Percentiles rank a stretch among this genome's conserved stretches.
phyloP scores from a whole-genome alignment of 2,329 filamentous ascomycete species.

The Aspergillus amoenus region DNA sequence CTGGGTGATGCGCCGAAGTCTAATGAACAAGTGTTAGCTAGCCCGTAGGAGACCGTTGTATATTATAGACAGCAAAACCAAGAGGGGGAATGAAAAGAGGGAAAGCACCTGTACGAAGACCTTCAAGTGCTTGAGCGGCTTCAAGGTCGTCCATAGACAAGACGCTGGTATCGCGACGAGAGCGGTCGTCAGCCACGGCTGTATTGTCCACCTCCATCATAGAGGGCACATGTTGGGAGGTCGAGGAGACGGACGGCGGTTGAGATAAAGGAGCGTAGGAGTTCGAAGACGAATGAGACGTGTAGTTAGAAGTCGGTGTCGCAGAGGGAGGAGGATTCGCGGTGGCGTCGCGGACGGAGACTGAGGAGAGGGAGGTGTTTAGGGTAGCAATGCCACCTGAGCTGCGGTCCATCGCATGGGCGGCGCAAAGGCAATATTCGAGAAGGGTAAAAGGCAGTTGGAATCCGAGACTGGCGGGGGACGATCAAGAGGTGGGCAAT shows the following conservation, averaged over 20 bases:
- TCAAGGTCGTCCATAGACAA: slow-evolving; percentile 51
- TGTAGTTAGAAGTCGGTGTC: slow-evolving; percentile 8
- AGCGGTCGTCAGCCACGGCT: slow-evolving; percentile 37
- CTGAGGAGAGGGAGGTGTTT: slow-evolving; percentile 16
- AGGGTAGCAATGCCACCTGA: slow-evolving; percentile 18
- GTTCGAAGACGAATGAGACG: slow-evolving; percentile 16
- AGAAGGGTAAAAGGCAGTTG: background rate
- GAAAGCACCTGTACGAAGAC: slow-evolving; percentile 66
- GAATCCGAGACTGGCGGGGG: slow-evolving; percentile 4
- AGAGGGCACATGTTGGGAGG: slow-evolving; percentile 28
- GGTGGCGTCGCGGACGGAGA: slow-evolving; percentile 18
- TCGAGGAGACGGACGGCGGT: slow-evolving; percentile 14
- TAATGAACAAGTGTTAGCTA: slow-evolving; percentile 28
- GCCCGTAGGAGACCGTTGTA: background rate
- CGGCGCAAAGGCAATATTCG: slow-evolving; percentile 9
- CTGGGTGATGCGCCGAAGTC: slow-evolving; percentile 68
- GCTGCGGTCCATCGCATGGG: slow-evolving; percentile 19
- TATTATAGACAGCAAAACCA: background rate
- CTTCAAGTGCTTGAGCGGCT: slow-evolving; percentile 73
- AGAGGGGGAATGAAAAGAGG: background rate
- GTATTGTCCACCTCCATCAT: slow-evolving; percentile 43
- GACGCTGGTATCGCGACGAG: slow-evolving; percentile 45
- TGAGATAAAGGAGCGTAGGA: slow-evolving; percentile 14
- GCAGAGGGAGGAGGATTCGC: slow-evolving; percentile 7
- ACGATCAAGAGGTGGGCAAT: slow-evolving; percentile 1